Evolutionary conservation across 345 rosid species (phyloP).

Genomic region (Hypericum androsaemum): DNA sequence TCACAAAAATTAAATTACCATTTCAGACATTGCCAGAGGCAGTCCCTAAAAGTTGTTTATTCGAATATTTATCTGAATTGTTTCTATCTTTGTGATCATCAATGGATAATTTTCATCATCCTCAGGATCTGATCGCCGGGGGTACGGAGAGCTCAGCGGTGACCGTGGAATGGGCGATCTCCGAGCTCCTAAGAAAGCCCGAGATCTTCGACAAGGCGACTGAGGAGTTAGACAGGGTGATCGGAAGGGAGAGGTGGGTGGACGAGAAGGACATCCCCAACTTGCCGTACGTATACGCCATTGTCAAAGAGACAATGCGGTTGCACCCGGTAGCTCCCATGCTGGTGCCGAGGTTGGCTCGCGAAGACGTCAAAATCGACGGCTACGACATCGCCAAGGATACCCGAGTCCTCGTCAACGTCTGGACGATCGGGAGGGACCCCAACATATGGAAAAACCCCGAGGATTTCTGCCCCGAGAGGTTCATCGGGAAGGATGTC

Average conservation of each 20-base stretch:
- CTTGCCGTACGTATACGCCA: conserved; percentile 20
- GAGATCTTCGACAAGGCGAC: conserved; percentile 13
- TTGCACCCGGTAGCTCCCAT: conserved; percentile 17
- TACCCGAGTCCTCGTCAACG: conserved; percentile 16
- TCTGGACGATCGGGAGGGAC: conserved; percentile 27
- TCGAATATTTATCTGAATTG: too few relatives aligned
- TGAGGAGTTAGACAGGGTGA: conserved; percentile 18
- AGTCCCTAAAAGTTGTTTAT: too few relatives aligned
- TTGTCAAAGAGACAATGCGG: conserved; percentile 22
- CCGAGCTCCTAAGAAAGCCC: conserved; percentile 18
- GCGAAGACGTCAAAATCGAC: conserved; percentile 11
- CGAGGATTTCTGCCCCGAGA: conserved; percentile 17
- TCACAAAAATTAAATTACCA: too few relatives aligned
- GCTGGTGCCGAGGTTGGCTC: conserved; percentile 11
- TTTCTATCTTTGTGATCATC: too few relatives aligned
- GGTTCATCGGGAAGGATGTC: conserved; percentile 13
- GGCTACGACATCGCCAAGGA: conserved; percentile 17
- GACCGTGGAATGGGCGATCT: conserved; percentile 28
- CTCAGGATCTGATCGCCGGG: conserved; percentile 24
- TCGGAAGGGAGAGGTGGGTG: conserved; percentile 19
- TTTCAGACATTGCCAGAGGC: too few relatives aligned
- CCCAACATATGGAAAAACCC: conserved; percentile 15
- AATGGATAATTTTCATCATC: too few relatives aligned
- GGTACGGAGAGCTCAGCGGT: conserved; percentile 23
- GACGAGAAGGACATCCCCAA: conserved; percentile 18